phyloP scores from a whole-genome alignment of 306 rosid genomes.

The Cyclanthera cordifolia region DNA sequence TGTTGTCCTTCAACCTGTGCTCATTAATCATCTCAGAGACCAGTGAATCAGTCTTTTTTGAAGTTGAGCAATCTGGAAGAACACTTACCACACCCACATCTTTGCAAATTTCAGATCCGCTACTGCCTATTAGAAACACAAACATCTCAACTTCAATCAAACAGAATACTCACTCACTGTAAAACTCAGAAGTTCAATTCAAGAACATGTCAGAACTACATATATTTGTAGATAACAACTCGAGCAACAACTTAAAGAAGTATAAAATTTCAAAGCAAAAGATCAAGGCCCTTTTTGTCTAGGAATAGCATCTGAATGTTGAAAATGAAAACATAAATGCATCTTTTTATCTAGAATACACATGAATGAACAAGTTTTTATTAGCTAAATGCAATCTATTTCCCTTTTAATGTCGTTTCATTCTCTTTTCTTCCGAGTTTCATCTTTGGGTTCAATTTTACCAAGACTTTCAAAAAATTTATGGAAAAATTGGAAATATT shows the following conservation, averaged over 20 bases:
- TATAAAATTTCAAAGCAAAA: neutral
- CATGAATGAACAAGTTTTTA: neutral
- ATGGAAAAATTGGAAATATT: neutral
- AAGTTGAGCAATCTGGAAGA: conserved; percentile 50
- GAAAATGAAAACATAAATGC: neutral
- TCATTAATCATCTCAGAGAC: conserved; percentile 36
- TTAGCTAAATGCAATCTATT: neutral
- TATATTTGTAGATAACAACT: neutral
- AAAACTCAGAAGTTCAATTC: conserved; percentile 10
- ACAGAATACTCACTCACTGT: neutral
- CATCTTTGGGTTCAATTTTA: neutral
- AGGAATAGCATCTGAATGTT: neutral
- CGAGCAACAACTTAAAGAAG: neutral
- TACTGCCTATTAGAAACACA: conserved; percentile 39
- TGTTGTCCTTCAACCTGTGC: conserved; percentile 32
- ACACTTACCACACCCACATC: conserved; percentile 82
- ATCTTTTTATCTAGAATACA: neutral
- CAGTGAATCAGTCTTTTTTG: conserved; percentile 24
- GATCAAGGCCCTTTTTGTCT: neutral
- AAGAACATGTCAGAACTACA: neutral
- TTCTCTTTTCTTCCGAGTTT: neutral
- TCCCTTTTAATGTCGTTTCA: neutral
- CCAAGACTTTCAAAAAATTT: neutral
- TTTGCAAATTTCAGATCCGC: conserved; percentile 59
- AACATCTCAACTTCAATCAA: conserved; percentile 7